Evolutionary conservation across 371 early-diverging fungal genomes (phyloP).

Genomic region (Mucor irregularis): DNA sequence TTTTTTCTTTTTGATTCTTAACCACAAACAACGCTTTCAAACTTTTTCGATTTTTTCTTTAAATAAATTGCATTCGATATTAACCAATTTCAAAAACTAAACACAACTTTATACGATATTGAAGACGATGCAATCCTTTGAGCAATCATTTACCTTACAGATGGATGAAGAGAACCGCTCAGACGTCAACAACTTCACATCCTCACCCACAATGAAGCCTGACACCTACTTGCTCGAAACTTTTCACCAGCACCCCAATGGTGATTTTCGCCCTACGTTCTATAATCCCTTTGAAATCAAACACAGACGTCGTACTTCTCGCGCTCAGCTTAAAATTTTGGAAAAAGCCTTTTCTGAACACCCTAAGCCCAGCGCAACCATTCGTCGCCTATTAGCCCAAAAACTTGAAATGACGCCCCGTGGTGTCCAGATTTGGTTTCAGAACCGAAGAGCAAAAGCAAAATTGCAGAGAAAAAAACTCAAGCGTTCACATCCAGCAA

Average conservation of each 20-base stretch:
- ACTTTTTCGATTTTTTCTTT: too few species aligned
- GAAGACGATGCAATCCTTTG: slow-evolving; percentile 38
- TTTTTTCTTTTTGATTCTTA: not conserved
- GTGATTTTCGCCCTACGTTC: slow-evolving; percentile 27
- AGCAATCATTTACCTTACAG: slow-evolving; percentile 31
- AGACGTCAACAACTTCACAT: not conserved
- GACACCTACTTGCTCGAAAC: slow-evolving; percentile 35
- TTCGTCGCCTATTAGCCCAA: slow-evolving; percentile 68
- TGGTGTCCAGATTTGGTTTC: slow-evolving; percentile 92
- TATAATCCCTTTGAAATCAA: slow-evolving; percentile 50
- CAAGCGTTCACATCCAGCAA: too few species aligned
- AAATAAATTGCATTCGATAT: too few species aligned
- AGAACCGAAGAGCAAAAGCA: slow-evolving; percentile 85
- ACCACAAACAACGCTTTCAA: too few species aligned
- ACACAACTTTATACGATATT: too few species aligned
- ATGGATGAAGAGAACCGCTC: not conserved
- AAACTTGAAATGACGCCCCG: slow-evolving; percentile 80
- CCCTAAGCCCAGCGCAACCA: slow-evolving; percentile 70
- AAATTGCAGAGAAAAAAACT: slow-evolving; percentile 42
- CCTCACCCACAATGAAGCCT: not conserved
- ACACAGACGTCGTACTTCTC: slow-evolving; percentile 63
- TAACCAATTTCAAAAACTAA: too few species aligned
- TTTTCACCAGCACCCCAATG: slow-evolving; percentile 53
- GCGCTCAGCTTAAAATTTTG: slow-evolving; percentile 60
- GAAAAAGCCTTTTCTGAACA: slow-evolving; percentile 62